Percentiles rank a stretch among this genome's conserved stretches.
phyloP scores from a whole-genome alignment of 164 flowering plant genomes.

The Magnolia officinalis region DNA sequence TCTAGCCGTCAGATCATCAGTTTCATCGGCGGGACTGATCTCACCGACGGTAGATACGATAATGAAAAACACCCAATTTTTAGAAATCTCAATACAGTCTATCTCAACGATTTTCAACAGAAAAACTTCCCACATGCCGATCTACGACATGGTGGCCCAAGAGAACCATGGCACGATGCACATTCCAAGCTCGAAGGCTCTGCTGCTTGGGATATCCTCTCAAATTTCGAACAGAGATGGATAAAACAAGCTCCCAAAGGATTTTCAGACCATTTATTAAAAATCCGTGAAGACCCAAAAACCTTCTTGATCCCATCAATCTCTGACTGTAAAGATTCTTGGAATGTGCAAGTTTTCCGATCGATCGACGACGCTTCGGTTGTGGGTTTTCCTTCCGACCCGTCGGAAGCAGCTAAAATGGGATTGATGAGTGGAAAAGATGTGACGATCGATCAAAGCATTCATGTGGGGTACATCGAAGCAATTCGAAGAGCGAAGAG shows the following conservation, averaged over 20 bases:
- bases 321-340: slow-evolving; percentile 31
- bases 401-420: slow-evolving; percentile 25
- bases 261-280: slow-evolving; percentile 14
- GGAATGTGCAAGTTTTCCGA: slow-evolving; percentile 67
- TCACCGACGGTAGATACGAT: slow-evolving; percentile 72
- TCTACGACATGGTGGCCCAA: slow-evolving; percentile 62
- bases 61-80: slow-evolving; percentile 53
- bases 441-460: slow-evolving; percentile 52
- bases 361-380: slow-evolving; percentile 66
- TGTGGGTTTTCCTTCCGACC: slow-evolving; percentile 37
- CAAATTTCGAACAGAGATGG: slow-evolving; percentile 76
- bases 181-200: slow-evolving; percentile 69
- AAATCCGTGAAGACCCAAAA: slow-evolving; percentile 16
- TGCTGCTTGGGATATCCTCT: slow-evolving; percentile 72
- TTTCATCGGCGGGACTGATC: slow-evolving; percentile 77
- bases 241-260: slow-evolving; percentile 34
- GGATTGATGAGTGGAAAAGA: slow-evolving; percentile 60
- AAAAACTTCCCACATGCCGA: slow-evolving; percentile 55
- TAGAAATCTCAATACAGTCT: slow-evolving; percentile 41
- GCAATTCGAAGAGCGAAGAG: slow-evolving; percentile 66
- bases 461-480: slow-evolving; percentile 65
- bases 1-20: slow-evolving; percentile 41
- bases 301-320: slow-evolving; percentile 16
- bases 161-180: slow-evolving; percentile 85
- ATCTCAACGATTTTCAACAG: slow-evolving; percentile 63